These are phyloP conservation scores for Meira miltonrushii DNA, from an alignment of 1,284 basidiomycete species.

Conservation along the genomic window DNA sequence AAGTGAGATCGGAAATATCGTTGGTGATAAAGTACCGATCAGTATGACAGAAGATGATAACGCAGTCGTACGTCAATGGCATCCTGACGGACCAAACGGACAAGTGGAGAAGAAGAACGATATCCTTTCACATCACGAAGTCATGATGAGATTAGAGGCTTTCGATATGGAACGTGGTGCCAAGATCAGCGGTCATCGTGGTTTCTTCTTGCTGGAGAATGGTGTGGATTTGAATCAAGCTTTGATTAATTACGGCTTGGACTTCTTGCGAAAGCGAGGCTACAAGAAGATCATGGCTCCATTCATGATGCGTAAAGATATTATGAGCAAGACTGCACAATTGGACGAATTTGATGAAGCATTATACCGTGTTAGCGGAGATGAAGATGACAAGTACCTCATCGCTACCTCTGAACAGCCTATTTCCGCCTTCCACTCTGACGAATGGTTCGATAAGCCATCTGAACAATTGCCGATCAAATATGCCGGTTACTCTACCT, in stretches of 20 bases:
- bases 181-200: constrained; percentile 92
- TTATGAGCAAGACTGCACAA: constrained; percentile 96
- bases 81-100: constrained; percentile 71
- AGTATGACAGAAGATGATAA: constrained; percentile 95
- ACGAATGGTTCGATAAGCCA: constrained; percentile 95
- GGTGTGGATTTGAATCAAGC: constrained; percentile 97
- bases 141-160: constrained; percentile 83
- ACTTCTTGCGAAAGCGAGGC: constrained; percentile 74
- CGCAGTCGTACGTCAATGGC: constrained; percentile 72
- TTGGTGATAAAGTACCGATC: constrained; percentile 78
- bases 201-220: constrained; percentile 91
- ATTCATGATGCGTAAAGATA: constrained; percentile 97
- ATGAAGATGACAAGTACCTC: constrained; percentile 95
- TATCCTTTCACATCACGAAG: constrained; percentile 93
- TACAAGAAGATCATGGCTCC: constrained; percentile 96
- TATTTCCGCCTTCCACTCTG: constrained; percentile 87
- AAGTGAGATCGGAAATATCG: constrained; percentile 81
- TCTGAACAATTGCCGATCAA: constrained; percentile 81
- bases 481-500: constrained; percentile 72
- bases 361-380: constrained; percentile 82
- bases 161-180: constrained; percentile 86
- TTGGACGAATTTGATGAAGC: constrained; percentile 98
- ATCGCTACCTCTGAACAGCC: constrained; percentile 99
- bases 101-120: constrained; percentile 58
- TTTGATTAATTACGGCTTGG: constrained; percentile 86